These are phyloP conservation scores for Hypoxylon fragiforme DNA, from an alignment of 495 filamentous ascomycete genomes.

Conservation along the genomic window DNA sequence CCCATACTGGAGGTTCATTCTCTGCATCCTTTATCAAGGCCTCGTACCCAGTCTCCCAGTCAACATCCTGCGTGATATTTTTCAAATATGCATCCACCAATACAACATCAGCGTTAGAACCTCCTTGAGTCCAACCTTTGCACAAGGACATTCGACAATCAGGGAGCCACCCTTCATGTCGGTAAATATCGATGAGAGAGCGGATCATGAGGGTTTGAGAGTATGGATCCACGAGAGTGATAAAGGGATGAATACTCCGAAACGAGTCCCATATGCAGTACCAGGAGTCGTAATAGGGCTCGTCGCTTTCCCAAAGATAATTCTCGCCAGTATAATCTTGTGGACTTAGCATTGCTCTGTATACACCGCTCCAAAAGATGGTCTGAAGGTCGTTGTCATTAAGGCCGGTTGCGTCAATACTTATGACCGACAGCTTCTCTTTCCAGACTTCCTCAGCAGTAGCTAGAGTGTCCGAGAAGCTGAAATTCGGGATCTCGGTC, in stretches of 20 bases:
- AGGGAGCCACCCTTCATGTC: slow-evolving; percentile 65
- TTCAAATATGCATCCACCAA: slow-evolving; percentile 69
- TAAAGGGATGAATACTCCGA: slow-evolving; percentile 64
- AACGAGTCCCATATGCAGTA: slow-evolving; percentile 75
- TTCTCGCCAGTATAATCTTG: slow-evolving; percentile 78
- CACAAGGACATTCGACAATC: slow-evolving; percentile 66
- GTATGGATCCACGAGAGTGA: slow-evolving; percentile 67
- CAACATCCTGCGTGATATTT: slow-evolving; percentile 58
- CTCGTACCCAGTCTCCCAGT: slow-evolving; percentile 68
- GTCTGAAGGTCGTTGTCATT: slow-evolving; percentile 54
- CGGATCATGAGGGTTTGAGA: slow-evolving; percentile 66
- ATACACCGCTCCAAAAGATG: slow-evolving; percentile 67
- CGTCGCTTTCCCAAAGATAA: slow-evolving; percentile 66
- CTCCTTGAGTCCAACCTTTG: slow-evolving; percentile 71
- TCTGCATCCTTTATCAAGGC: slow-evolving; percentile 72
- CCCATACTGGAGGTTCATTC: slow-evolving; percentile 66
- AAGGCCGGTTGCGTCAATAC: slow-evolving; percentile 48
- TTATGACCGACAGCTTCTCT: slow-evolving; percentile 58
- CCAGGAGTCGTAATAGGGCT: slow-evolving; percentile 73
- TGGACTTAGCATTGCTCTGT: slow-evolving; percentile 66
- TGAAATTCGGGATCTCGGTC: slow-evolving; percentile 60
- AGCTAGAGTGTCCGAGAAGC: slow-evolving; percentile 56
- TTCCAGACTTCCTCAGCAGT: slow-evolving; percentile 60
- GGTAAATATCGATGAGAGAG: slow-evolving; percentile 68
- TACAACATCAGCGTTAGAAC: slow-evolving; percentile 71